phyloP scores from a whole-genome alignment of 306 rosid genomes.

The Vachellia pachyceras region DNA sequence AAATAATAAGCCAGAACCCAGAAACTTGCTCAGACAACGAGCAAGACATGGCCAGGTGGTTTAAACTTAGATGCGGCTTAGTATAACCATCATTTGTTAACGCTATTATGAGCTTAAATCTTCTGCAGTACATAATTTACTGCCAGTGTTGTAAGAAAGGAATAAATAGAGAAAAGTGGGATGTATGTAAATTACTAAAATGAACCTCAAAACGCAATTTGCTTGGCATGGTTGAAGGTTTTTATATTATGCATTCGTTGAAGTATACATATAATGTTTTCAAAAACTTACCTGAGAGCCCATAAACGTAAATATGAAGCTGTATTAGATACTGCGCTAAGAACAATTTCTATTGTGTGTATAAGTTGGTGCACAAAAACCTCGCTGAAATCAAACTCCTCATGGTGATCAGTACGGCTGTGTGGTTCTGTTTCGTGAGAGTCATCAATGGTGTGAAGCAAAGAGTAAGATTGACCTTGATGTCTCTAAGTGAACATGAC shows the following conservation, averaged over 20 bases:
- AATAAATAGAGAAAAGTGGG: background rate
- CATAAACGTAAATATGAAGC: conserved; percentile 81
- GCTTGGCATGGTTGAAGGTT: background rate
- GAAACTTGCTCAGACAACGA: background rate
- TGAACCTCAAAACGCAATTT: background rate
- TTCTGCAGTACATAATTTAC: background rate
- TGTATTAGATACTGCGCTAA: conserved; percentile 76
- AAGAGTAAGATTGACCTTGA: conserved; percentile 22
- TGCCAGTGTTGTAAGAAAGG: background rate
- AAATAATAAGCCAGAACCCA: background rate
- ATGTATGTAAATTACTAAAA: background rate
- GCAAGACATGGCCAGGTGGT: background rate
- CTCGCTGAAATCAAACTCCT: conserved; percentile 24
- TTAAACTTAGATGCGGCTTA: background rate
- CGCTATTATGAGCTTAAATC: background rate
- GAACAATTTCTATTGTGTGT: conserved; percentile 79
- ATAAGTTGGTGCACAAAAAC: conserved; percentile 56
- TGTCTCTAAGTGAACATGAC: conserved; percentile 17
- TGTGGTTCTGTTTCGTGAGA: conserved; percentile 43
- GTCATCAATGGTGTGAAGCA: background rate
- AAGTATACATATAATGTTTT: background rate
- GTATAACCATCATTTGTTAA: background rate
- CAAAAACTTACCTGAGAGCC: conserved; percentile 62
- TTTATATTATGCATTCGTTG: background rate
- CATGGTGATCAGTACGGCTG: conserved; percentile 48